phyloP scores from a whole-genome alignment of 2,329 filamentous ascomycete genomes.

The Penicillium sp. region DNA sequence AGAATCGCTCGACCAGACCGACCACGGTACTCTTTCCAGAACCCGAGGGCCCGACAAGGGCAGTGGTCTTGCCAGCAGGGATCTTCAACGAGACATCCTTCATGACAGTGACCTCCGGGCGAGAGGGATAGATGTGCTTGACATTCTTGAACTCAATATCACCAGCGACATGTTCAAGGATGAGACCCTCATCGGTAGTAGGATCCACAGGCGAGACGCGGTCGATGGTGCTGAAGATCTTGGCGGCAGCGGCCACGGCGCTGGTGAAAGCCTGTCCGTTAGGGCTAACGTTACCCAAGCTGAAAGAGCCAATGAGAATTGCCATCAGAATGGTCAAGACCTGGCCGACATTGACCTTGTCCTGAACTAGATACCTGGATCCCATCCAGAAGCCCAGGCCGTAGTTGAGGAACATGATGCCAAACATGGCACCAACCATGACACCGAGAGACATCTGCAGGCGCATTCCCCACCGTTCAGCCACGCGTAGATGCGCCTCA shows the following conservation, averaged over 20 bases:
- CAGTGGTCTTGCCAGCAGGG: slow-evolving; percentile 87
- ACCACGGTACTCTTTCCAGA: slow-evolving; percentile 95
- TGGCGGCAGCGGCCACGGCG: slow-evolving; percentile 76
- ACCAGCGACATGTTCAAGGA: slow-evolving; percentile 70
- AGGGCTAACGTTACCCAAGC: slow-evolving; percentile 81
- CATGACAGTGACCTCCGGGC: slow-evolving; percentile 88
- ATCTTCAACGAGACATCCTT: slow-evolving; percentile 75
- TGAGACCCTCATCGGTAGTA: slow-evolving; percentile 66
- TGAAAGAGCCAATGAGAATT: slow-evolving; percentile 90
- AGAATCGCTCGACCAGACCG: slow-evolving; percentile 89
- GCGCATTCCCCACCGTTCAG: slow-evolving; percentile 73
- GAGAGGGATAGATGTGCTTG: slow-evolving; percentile 91
- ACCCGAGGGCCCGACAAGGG: slow-evolving; percentile 88
- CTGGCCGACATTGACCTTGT: slow-evolving; percentile 63
- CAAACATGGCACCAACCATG: slow-evolving; percentile 83
- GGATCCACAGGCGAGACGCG: slow-evolving; percentile 81
- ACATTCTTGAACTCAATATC: slow-evolving; percentile 77
- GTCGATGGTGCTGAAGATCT: slow-evolving; percentile 94
- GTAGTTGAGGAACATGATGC: slow-evolving; percentile 81
- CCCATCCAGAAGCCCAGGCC: slow-evolving; percentile 88
- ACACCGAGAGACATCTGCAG: slow-evolving; percentile 69
- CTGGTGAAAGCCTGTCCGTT: slow-evolving; percentile 84
- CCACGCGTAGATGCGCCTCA: slow-evolving; percentile 68
- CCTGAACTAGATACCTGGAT: slow-evolving; percentile 67
- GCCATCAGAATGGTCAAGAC: slow-evolving; percentile 85